Conservation (phyloP, 345 rosid species). For the Excoecaria agallocha region DNA sequence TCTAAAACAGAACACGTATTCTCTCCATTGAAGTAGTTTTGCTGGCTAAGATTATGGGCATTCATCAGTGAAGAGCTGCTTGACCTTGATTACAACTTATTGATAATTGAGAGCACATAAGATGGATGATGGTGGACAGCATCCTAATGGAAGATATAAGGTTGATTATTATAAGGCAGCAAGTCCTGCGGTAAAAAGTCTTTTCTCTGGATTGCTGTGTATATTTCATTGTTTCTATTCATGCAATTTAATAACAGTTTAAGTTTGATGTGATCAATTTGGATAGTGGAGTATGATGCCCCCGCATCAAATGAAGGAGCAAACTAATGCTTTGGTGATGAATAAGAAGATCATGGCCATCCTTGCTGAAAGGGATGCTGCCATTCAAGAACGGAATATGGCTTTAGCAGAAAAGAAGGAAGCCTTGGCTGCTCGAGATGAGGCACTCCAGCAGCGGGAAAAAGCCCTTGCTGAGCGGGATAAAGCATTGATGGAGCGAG, state of each 20-base stretch:
- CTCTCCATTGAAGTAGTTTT: background rate
- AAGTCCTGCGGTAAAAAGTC: conserved; percentile 49
- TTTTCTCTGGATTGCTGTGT: background rate
- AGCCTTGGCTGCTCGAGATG: conserved; percentile 72
- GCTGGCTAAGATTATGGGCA: conserved; percentile 2
- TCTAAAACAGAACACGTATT: conserved; percentile 3
- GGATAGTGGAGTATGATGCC: conserved; percentile 77
- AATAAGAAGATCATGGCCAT: conserved; percentile 85
- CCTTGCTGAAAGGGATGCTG: conserved; percentile 75
- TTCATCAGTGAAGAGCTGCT: conserved; percentile 1
- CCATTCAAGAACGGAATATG: conserved; percentile 61
- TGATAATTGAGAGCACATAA: conserved; percentile 9
- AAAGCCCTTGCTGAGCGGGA: conserved; percentile 76
- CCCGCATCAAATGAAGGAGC: conserved; percentile 76
- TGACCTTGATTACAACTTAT: conserved; percentile 8
- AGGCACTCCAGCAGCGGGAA: conserved; percentile 77
- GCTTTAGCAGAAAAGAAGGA: conserved; percentile 67
- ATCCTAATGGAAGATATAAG: conserved; percentile 64
- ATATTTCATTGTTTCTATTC: conserved; percentile 6
- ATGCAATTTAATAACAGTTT: conserved; percentile 19
- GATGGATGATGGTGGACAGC: conserved; percentile 73
- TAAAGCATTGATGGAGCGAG: conserved; percentile 77
- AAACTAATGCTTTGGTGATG: conserved; percentile 70
- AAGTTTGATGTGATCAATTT: conserved; percentile 14
- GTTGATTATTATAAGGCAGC: conserved; percentile 57